A percentile compares a stretch with the other conserved stretches of the same genome.
phyloP scores from a whole-genome alignment of 441 rosid species.

The Mallotus japonicus region DNA sequence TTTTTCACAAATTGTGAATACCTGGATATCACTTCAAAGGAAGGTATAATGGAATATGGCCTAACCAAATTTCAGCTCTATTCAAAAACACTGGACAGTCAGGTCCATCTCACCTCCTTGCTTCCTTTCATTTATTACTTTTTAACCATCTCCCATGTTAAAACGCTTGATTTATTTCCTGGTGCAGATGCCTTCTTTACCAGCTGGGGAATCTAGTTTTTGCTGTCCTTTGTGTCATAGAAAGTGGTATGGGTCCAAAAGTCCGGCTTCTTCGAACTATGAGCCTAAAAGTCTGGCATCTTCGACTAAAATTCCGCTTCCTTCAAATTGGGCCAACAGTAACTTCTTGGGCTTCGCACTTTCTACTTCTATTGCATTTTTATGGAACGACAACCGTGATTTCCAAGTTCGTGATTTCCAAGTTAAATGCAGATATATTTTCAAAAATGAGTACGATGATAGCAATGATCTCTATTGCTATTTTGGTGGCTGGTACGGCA shows the following conservation, averaged over 20 bases:
- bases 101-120: no score
- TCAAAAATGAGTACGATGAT: conserved; percentile 2
- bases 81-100: not conserved
- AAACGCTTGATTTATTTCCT: not conserved
- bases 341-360: conserved; percentile 18
- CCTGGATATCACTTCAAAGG: not conserved
- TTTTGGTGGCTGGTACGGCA: not conserved
- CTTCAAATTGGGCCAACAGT: not conserved
- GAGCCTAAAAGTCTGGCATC: not conserved
- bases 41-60: not conserved
- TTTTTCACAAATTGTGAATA: conserved; percentile 10
- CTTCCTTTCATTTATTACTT: not conserved
- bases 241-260: no score
- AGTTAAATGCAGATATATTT: conserved; percentile 18
- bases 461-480: not conserved
- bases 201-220: not conserved
- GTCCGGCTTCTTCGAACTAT: no score
- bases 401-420: no score
- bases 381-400: no score
- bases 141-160: not conserved
- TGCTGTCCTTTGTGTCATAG: not conserved
- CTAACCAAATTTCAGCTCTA: not conserved
- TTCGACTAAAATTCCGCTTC: conserved; percentile 20
- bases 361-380: conserved; percentile 6
- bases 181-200: not conserved